Evolutionary conservation across 371 early-diverging fungal species (phyloP), one percentile per base, ranked within the genome.

Genomic region (Blakeslea trispora): DNA sequence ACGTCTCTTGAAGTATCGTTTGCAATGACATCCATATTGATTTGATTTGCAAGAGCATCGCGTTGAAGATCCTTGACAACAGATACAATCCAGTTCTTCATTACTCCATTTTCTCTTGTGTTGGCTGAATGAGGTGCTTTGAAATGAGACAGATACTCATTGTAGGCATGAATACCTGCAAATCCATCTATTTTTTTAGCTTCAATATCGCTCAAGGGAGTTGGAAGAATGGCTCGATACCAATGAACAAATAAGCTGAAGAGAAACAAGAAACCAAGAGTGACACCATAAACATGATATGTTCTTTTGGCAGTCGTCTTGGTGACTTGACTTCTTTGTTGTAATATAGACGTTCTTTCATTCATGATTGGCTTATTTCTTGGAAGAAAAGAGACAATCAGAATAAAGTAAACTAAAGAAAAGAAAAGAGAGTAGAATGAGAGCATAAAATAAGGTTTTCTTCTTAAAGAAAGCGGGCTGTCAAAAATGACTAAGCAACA

Each of bases 121-220:
- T 82, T 85, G 31, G 71, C 68, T 2, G 85, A 70, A 42, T 83
- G 83, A 14, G 85, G 85, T 34, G 64, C 67, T 32, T 66, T 74
- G 31, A 82, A 79, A n/a, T 68, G 68, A 40, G 61, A 69, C 37
- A 85, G 58, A 45, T 85, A 82, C 18, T 55, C 67, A 21, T 82
- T 66, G 59, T 75, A 85, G 1, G 82, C 81, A 55, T 77, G 77
- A 22, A 77, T 53, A 10, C 81, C 80, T 7, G 82, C 53, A 50
- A 82, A 82, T 17, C 55, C 77, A 54, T 67, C 58, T 15, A 45
- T 10, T 15, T 61, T 37, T 1, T 54, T 63, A 6, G 66, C 66
- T 54, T 66, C 54, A 5, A 53, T 61, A 22, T 77, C 75, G n/a
- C 75, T 66, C 19, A 71, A 59, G 3, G 82, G 67, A 15, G 58